These are phyloP conservation scores for Murraya koenigii DNA, from an alignment of 345 rosid species.

Conservation along the genomic window DNA sequence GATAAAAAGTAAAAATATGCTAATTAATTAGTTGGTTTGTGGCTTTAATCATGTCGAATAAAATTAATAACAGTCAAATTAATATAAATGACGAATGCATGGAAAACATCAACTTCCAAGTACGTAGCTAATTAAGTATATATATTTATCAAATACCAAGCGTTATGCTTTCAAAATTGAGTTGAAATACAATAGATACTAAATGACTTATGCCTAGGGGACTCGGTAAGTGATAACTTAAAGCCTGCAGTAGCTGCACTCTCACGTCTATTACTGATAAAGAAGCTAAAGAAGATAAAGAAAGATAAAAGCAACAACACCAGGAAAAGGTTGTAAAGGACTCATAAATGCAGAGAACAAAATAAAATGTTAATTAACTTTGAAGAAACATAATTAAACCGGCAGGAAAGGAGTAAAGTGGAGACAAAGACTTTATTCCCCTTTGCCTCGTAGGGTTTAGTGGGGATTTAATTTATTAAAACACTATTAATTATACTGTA, in stretches of 20 bases:
- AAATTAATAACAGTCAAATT: neutral
- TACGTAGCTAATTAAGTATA: too few relatives aligned
- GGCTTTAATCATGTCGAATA: neutral
- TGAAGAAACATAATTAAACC: conserved; percentile 30
- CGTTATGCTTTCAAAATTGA: neutral
- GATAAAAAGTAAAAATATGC: too few relatives aligned
- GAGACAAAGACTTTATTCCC: conserved; percentile 26
- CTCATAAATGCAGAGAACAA: conserved; percentile 27
- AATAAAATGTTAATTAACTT: conserved; percentile 28
- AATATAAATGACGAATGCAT: too few relatives aligned
- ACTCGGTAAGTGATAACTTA: neutral
- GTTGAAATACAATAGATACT: neutral
- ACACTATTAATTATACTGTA: conserved; percentile 5
- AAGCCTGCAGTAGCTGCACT: neutral
- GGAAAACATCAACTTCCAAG: neutral
- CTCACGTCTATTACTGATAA: neutral
- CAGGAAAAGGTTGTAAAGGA: conserved; percentile 24
- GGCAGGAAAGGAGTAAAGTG: conserved; percentile 41
- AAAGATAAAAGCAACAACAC: conserved; percentile 15
- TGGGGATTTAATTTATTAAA: conserved; percentile 10
- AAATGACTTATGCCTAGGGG: neutral
- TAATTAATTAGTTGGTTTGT: too few relatives aligned
- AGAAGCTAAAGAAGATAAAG: conserved; percentile 3
- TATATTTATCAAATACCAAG: too few relatives aligned
- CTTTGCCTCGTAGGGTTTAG: conserved; percentile 11